These are phyloP conservation scores for Orbilia brochopaga DNA, from an alignment of 2,329 filamentous ascomycete genomes.

Conservation along the genomic window DNA sequence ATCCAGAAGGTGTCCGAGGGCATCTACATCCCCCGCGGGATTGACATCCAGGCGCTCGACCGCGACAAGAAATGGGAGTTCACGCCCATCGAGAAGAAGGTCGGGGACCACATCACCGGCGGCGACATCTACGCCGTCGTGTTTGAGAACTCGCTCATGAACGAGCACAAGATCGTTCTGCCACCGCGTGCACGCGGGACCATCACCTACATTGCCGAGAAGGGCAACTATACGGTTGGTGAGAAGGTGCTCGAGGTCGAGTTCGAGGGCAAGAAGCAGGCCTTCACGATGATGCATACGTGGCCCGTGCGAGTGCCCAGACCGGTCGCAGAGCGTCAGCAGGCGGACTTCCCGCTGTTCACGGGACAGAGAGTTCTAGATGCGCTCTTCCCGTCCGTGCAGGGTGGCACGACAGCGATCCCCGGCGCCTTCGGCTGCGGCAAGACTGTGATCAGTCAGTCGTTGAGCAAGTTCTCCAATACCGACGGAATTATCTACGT, in stretches of 20 bases:
- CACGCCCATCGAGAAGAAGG: constrained; percentile 80
- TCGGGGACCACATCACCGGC: constrained; percentile 94
- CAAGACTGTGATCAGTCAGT: constrained; percentile 99
- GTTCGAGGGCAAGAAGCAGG: constrained; percentile 93
- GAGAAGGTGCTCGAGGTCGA: constrained; percentile 95
- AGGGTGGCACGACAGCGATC: constrained; percentile 96
- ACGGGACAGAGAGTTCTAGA: constrained; percentile 97
- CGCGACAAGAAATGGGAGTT: constrained; percentile 96
- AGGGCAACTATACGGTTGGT: constrained; percentile 91
- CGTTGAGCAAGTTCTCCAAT: constrained; percentile 99
- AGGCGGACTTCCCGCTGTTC: constrained; percentile 87
- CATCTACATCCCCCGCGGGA: constrained; percentile 97
- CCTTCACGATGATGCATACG: constrained; percentile 97
- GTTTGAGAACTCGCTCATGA: constrained; percentile 93
- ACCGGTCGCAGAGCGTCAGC: constrained; percentile 88
- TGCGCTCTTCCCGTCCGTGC: constrained; percentile 92
- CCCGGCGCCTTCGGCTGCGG: constrained; percentile 98
- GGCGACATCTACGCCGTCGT: constrained; percentile 96
- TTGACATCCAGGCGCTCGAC: constrained; percentile 84
- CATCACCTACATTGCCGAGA: constrained; percentile 86
- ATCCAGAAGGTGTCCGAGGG: constrained; percentile 79
- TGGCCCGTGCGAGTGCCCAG: constrained; percentile 98
- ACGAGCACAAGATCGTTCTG: constrained; percentile 89
- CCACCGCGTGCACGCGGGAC: constrained; percentile 88
- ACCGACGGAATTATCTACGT: constrained; percentile 99